phyloP scores from a whole-genome alignment of 352 stramenopile species.

The Pythium brassicae region DNA sequence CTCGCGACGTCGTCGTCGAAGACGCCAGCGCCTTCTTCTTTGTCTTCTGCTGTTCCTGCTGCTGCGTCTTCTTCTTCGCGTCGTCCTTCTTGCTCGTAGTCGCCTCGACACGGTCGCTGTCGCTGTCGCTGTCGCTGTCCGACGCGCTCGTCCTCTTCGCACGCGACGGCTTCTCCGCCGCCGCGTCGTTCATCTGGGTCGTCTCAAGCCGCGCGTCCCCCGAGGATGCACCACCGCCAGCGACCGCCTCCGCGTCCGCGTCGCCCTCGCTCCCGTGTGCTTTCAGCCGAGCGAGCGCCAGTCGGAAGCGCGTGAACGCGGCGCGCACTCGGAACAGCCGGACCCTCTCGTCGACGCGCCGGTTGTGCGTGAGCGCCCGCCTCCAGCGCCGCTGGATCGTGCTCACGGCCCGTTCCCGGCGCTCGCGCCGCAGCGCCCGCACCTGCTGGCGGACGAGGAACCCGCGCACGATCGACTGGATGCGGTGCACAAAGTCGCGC shows the following conservation, averaged over 20 bases:
- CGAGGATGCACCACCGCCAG: background rate
- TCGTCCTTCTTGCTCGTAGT: constrained; percentile 1
- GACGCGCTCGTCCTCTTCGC: constrained; percentile 4
- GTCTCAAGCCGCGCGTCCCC: background rate
- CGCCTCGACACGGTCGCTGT: constrained; percentile 6
- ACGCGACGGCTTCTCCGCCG: constrained; percentile 4
- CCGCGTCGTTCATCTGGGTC: background rate
- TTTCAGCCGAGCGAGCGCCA: constrained; percentile 1
- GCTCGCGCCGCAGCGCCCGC: constrained; percentile 21
- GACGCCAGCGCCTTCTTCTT: background rate
- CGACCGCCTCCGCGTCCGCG: background rate
- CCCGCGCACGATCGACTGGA: constrained; percentile 42
- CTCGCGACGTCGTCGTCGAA: background rate
- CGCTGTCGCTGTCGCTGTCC: constrained; percentile 11
- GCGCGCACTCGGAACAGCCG: constrained; percentile 25
- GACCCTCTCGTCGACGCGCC: constrained; percentile 20
- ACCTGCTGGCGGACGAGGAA: constrained; percentile 35
- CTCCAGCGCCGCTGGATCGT: constrained; percentile 27
- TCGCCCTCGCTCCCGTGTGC: constrained; percentile 3
- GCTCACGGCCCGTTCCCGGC: constrained; percentile 25
- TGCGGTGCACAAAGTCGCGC: constrained; percentile 22
- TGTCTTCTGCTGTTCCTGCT: background rate
- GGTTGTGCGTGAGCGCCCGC: constrained; percentile 14
- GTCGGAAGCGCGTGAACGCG: constrained; percentile 29
- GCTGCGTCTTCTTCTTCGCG: background rate